Conservation (phyloP, 1,284 basidiomycete species). For the Microbotryum intermedium region DNA sequence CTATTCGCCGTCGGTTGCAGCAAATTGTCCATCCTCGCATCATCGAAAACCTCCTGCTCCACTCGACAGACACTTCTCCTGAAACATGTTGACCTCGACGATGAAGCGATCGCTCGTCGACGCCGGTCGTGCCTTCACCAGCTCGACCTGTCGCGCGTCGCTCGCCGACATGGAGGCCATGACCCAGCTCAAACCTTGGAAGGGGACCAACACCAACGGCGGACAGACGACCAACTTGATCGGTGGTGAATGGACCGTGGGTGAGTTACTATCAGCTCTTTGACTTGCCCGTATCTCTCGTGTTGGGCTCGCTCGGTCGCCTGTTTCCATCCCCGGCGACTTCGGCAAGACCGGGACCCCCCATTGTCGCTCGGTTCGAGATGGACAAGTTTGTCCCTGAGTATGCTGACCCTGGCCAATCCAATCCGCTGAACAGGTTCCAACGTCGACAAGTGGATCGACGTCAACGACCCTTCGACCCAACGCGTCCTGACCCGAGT, state of each 20-base stretch:
- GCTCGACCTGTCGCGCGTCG: no score
- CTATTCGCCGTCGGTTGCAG: no score
- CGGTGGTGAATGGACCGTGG: constrained; percentile 29
- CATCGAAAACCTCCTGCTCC: no score
- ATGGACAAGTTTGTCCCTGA: no score
- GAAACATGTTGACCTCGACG: no score
- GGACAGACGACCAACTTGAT: constrained; percentile 27
- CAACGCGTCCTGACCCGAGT: constrained; percentile 71
- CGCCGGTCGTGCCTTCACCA: no score
- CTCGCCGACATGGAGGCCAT: no score
- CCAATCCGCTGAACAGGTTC: background rate
- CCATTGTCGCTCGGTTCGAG: no score
- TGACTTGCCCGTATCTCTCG: background rate
- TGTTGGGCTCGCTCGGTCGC: background rate
- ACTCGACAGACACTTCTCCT: no score
- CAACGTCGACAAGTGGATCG: constrained; percentile 25
- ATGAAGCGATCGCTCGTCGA: no score
- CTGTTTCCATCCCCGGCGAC: background rate
- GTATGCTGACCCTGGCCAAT: background rate
- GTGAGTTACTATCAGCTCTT: background rate
- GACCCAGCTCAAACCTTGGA: background rate
- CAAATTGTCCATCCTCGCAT: no score
- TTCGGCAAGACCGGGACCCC: background rate
- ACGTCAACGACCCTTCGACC: constrained; percentile 32
- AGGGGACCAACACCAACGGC: constrained; percentile 25